Conservation (phyloP, 1,284 basidiomycete species). For the Apiotrichum gamsii region DNA sequence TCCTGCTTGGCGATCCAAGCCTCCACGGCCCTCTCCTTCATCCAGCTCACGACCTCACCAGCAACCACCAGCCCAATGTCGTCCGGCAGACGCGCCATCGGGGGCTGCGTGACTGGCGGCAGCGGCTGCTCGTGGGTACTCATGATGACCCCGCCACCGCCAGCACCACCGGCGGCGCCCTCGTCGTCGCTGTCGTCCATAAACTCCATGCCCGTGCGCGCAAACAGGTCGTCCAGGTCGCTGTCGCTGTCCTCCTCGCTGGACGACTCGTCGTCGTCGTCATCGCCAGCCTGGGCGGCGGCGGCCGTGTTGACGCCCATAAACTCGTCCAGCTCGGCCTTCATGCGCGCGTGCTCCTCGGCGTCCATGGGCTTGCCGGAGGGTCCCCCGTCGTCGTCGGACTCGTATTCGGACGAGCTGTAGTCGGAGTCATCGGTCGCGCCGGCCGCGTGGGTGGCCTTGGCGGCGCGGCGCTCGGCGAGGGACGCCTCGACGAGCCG, state of each 20-base stretch:
- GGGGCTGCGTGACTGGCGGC: constrained; percentile 39
- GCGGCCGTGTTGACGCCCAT: constrained; percentile 7
- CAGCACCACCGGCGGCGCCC: constrained; percentile 5
- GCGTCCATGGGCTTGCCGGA: constrained; percentile 19
- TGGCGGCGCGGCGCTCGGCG: constrained; percentile 4
- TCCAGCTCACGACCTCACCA: constrained; percentile 48
- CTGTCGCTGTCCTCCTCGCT: constrained; percentile 11
- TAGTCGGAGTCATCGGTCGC: constrained; percentile 18
- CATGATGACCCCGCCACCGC: constrained; percentile 28
- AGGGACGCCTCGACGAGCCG: constrained; percentile 32
- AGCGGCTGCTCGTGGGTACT: constrained; percentile 46
- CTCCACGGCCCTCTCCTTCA: constrained; percentile 38
- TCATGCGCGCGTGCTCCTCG: constrained; percentile 22
- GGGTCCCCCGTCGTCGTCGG: constrained; percentile 22
- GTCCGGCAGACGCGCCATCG: constrained; percentile 36
- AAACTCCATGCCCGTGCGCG: constrained; percentile 17
- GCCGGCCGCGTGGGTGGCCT: not conserved
- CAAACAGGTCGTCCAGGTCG: constrained; percentile 8
- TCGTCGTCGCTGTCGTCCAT: constrained; percentile 25
- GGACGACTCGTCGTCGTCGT: constrained; percentile 11
- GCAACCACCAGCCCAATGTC: constrained; percentile 38
- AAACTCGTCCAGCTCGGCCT: constrained; percentile 23
- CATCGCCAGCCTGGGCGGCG: constrained; percentile 8
- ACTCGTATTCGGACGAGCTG: constrained; percentile 27
- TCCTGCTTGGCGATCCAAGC: constrained; percentile 30